phyloP scores from a whole-genome alignment of 495 filamentous ascomycete genomes.

The Rhypophila decipiens region DNA sequence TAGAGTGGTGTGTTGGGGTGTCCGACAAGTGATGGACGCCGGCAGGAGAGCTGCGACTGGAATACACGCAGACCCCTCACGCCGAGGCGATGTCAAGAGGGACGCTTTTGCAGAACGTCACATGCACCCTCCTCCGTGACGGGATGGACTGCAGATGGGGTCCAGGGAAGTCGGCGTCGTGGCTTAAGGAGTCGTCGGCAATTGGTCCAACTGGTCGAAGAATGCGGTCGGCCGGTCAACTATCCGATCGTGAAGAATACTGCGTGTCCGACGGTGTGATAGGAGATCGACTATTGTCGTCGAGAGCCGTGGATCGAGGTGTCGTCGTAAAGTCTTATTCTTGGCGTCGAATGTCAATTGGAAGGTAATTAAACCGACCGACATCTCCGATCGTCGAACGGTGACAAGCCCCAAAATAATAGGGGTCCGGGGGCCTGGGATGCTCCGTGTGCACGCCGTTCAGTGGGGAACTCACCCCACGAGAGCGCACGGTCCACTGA shows the following conservation, averaged over 20 bases:
- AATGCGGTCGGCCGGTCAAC: background rate
- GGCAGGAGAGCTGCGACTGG: background rate
- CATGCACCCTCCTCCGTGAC: constrained; percentile 3
- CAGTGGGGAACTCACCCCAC: background rate
- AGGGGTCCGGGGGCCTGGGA: background rate
- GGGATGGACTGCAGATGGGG: background rate
- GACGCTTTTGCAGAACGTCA: constrained; percentile 3
- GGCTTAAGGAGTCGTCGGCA: background rate
- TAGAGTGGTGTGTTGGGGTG: background rate
- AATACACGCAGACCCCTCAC: constrained; percentile 9
- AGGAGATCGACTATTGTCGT: too few relatives aligned
- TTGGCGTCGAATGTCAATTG: background rate
- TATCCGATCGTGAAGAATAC: background rate
- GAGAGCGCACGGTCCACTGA: constrained; percentile 7
- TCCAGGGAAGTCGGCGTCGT: background rate
- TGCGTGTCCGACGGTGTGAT: too few relatives aligned
- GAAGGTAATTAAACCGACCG: background rate
- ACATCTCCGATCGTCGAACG: background rate
- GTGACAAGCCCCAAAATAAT: background rate
- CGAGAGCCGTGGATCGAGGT: background rate
- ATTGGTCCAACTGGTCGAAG: background rate
- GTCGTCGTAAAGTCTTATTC: background rate
- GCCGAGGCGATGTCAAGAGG: constrained; percentile 3
- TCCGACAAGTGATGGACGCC: background rate
- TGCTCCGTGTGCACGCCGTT: background rate